Evolutionary conservation across 2,329 filamentous ascomycete species (phyloP).

Genomic region (Monosporascus sp.): DNA sequence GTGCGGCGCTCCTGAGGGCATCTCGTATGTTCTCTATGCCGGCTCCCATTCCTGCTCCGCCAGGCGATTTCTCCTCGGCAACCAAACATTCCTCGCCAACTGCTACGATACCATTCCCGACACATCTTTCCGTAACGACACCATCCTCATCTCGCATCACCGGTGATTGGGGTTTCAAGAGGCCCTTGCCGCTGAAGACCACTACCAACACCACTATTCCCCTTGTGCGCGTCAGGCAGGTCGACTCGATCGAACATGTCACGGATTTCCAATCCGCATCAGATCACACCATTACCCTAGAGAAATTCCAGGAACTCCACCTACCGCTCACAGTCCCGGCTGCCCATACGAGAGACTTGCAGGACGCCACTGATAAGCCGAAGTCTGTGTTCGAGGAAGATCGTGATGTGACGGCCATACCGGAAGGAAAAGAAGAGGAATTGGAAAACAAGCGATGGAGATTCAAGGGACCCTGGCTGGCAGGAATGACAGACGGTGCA

Average conservation of each 20-base stretch:
- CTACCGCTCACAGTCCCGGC: slow-evolving; percentile 60
- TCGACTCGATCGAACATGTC: slow-evolving; percentile 82
- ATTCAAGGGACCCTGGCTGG: slow-evolving; percentile 63
- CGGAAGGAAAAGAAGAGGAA: slow-evolving; percentile 26
- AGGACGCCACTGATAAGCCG: slow-evolving; percentile 18
- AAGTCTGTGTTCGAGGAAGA: slow-evolving; percentile 58
- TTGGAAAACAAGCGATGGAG: slow-evolving; percentile 55
- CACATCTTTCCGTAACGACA: slow-evolving; percentile 75
- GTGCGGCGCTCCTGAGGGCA: slow-evolving; percentile 68
- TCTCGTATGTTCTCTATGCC: slow-evolving; percentile 90
- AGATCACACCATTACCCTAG: slow-evolving; percentile 73
- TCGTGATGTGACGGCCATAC: slow-evolving; percentile 46
- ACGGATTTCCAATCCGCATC: slow-evolving; percentile 83
- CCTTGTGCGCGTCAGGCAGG: slow-evolving; percentile 67
- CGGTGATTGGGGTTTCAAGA: slow-evolving; percentile 92
- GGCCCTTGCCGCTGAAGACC: slow-evolving; percentile 71
- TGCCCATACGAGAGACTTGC: slow-evolving; percentile 9
- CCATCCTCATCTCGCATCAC: slow-evolving; percentile 65
- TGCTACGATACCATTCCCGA: slow-evolving; percentile 75
- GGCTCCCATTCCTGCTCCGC: slow-evolving; percentile 62
- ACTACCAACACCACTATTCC: slow-evolving; percentile 70
- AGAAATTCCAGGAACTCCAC: slow-evolving; percentile 81
- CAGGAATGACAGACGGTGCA: slow-evolving; percentile 55
- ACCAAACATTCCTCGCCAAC: slow-evolving; percentile 55
- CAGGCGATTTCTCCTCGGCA: slow-evolving; percentile 42